phyloP scores from a whole-genome alignment of 2,329 filamentous ascomycete genomes.

The Dactylellina cionopaga region DNA sequence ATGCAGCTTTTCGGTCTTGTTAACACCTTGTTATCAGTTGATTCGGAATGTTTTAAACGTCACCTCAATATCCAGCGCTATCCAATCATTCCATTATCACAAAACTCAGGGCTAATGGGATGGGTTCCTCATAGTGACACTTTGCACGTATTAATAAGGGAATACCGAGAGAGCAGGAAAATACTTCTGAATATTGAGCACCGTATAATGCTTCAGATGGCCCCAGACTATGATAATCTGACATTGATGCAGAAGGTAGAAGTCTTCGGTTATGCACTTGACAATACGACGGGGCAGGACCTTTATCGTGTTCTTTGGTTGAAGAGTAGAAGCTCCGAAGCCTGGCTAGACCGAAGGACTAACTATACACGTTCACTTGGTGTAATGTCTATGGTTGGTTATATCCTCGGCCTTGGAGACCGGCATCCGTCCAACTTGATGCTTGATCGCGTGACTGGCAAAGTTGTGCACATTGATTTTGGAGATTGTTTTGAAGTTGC shows the following conservation, averaged over 20 bases:
- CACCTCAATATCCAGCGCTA: constrained; percentile 97
- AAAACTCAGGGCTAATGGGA: constrained; percentile 91
- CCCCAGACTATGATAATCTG: constrained; percentile 96
- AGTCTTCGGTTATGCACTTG: constrained; percentile 97
- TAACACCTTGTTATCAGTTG: constrained; percentile 92
- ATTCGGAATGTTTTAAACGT: constrained; percentile 95
- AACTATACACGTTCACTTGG: constrained; percentile 97
- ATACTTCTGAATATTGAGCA: constrained; percentile 99
- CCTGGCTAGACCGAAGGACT: constrained; percentile 96
- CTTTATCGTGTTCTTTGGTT: constrained; percentile 97
- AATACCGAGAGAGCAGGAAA: constrained; percentile 96
- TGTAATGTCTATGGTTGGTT: constrained; percentile 99
- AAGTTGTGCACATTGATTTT: constrained; percentile 98
- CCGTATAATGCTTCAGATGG: constrained; percentile 99
- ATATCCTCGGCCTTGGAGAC: constrained; percentile 95
- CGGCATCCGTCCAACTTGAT: constrained; percentile 97
- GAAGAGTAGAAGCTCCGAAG: constrained; percentile 97
- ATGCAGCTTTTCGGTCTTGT: constrained; percentile 99
- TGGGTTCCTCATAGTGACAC: constrained; percentile 99
- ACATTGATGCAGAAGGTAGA: constrained; percentile 99
- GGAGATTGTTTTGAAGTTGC: constrained; percentile 99
- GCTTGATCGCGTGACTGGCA: constrained; percentile 93
- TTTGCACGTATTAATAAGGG: constrained; percentile 92
- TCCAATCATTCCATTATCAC: constrained; percentile 94
- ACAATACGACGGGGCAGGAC: constrained; percentile 99